Percentiles rank a stretch among this genome's conserved stretches.
Evolutionary conservation across 306 rosid genomes (phyloP).

Genomic region (Fagus sylvatica): DNA sequence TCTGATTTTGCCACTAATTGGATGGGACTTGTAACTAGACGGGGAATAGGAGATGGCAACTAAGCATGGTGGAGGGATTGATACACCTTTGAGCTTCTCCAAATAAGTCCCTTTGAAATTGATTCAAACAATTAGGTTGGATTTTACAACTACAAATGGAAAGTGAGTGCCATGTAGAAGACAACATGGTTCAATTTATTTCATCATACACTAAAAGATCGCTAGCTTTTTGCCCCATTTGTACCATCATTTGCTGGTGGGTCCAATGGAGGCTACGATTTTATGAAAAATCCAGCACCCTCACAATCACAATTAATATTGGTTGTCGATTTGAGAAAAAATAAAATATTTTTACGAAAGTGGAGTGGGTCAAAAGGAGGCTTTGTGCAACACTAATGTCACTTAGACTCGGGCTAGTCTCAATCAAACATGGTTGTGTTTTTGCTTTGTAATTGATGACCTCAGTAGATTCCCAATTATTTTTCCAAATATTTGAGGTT

Average conservation of each 20-base stretch:
- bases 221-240: constrained; percentile 31
- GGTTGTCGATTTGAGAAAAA: too few species aligned
- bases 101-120: background rate
- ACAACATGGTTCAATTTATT: constrained; percentile 23
- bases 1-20: too few species aligned
- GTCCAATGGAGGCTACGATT: constrained; percentile 25
- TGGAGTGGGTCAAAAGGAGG: too few species aligned
- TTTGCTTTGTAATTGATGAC: too few species aligned
- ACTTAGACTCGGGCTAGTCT: too few species aligned
- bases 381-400: too few species aligned
- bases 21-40: too few species aligned
- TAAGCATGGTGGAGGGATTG: constrained; percentile 12
- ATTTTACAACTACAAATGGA: constrained; percentile 28
- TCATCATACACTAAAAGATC: constrained; percentile 47
- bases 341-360: too few species aligned
- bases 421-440: too few species aligned
- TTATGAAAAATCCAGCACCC: background rate
- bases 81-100: background rate
- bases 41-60: constrained; percentile 1
- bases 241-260: constrained; percentile 29
- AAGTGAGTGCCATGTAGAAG: constrained; percentile 38
- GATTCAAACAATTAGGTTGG: background rate
- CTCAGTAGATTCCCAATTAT: too few species aligned
- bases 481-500: too few species aligned
- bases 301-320: too few species aligned